Evolutionary conservation across 2,329 filamentous ascomycete genomes (phyloP).

Genomic region (Diaporthe longicolla): DNA sequence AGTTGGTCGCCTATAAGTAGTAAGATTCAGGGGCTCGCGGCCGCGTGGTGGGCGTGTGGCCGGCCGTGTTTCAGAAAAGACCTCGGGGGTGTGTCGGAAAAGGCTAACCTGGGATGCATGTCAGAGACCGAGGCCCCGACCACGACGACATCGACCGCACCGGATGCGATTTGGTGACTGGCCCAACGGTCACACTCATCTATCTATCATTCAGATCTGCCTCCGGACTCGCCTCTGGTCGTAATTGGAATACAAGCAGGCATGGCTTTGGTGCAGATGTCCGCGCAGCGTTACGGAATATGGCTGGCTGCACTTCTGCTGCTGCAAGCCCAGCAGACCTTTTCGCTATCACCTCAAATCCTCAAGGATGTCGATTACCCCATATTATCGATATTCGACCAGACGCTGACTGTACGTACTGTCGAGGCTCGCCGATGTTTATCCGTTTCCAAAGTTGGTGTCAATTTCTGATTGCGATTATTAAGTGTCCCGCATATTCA

Average conservation of each 20-base stretch:
- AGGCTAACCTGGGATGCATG: background rate
- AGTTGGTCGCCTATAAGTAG: background rate
- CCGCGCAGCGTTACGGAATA: background rate
- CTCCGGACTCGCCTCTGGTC: background rate
- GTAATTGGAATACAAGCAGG: background rate
- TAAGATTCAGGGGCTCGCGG: conserved; percentile 12
- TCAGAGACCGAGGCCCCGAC: background rate
- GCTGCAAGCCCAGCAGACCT: background rate
- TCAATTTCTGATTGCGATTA: background rate
- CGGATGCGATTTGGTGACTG: background rate
- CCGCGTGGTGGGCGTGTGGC: background rate
- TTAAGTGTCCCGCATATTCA: background rate
- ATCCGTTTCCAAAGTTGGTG: background rate
- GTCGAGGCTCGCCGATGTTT: background rate
- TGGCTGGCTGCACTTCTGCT: conserved; percentile 7
- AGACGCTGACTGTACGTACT: background rate
- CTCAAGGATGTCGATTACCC: background rate
- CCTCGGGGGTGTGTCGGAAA: background rate
- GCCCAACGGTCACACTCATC: background rate
- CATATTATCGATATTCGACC: background rate
- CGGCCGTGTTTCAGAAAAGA: conserved; percentile 14
- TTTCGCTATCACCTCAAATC: background rate
- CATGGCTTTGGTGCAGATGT: background rate
- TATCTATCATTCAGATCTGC: background rate
- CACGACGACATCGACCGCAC: background rate